Conservation (phyloP, 495 filamentous ascomycete genomes). For the Penicillium simplicissimum region DNA sequence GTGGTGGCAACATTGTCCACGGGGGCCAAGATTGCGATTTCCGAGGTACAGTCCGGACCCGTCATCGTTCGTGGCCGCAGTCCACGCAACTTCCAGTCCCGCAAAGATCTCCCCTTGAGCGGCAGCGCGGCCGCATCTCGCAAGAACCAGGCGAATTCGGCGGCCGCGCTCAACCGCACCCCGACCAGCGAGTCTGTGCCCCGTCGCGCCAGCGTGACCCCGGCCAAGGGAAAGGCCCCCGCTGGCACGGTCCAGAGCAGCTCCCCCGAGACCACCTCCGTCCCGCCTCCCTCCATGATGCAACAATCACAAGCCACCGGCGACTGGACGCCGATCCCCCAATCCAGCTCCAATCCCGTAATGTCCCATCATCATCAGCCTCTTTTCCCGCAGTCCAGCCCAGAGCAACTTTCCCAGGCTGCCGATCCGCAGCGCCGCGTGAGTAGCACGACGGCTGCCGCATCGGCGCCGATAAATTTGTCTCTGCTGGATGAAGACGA, state of each 20-base stretch:
- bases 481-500: conserved; percentile 75
- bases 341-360: conserved; percentile 26
- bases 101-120: conserved; percentile 73
- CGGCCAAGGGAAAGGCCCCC: conserved; percentile 53
- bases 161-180: conserved; percentile 44
- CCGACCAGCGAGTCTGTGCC: conserved; percentile 48
- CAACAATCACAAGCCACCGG: conserved; percentile 37
- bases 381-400: conserved; percentile 55
- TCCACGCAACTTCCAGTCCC: conserved; percentile 75
- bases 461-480: conserved; percentile 65
- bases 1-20: conserved; percentile 71
- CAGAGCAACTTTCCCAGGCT: conserved; percentile 47
- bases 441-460: conserved; percentile 17
- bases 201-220: conserved; percentile 49
- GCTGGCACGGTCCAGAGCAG: conserved; percentile 37
- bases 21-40: conserved; percentile 65
- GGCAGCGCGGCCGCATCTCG: conserved; percentile 71
- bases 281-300: conserved; percentile 38
- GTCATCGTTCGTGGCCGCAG: conserved; percentile 79
- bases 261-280: conserved; percentile 42
- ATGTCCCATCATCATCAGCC: conserved; percentile 43
- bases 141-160: conserved; percentile 44
- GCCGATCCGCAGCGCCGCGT: conserved; percentile 34
- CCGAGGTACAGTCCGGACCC: conserved; percentile 70
- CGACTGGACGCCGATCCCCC: conserved; percentile 45